phyloP scores from a whole-genome alignment of 2,329 filamentous ascomycete species.

The Monilinia vaccinii-corymbosi region DNA sequence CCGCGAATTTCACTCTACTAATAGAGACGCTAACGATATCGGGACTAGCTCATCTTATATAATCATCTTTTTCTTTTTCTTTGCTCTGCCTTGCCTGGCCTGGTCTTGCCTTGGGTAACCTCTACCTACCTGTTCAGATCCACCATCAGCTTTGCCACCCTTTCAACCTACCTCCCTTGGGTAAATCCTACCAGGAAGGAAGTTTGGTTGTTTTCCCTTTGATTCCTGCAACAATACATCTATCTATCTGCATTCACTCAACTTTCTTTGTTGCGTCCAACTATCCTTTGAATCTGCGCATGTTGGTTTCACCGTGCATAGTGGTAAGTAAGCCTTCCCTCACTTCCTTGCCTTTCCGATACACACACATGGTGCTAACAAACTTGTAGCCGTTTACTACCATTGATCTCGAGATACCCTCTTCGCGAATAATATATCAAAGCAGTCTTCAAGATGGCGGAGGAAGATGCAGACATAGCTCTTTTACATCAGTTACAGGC shows the following conservation, averaged over 20 bases:
- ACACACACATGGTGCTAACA: background rate
- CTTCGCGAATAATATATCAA: background rate
- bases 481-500: conserved; percentile 31
- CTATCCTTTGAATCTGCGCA: background rate
- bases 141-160: too few species aligned
- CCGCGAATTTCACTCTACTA: conserved; percentile 4
- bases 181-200: too few species aligned
- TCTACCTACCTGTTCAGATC: too few species aligned
- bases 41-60: background rate
- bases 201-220: too few species aligned
- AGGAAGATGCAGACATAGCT: conserved; percentile 32
- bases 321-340: background rate
- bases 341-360: background rate
- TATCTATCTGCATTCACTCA: too few species aligned
- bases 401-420: background rate
- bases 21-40: background rate
- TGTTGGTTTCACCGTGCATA: background rate
- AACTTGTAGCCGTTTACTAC: background rate
- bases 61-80: background rate
- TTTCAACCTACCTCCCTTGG: background rate
- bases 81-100: background rate
- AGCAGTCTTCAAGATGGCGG: conserved; percentile 24
- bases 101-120: too few species aligned
- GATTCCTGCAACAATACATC: background rate
- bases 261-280: conserved; percentile 5